These are phyloP conservation scores for Agapanthus africanus DNA, from an alignment of 106 monocot species.

Conservation along the genomic window DNA sequence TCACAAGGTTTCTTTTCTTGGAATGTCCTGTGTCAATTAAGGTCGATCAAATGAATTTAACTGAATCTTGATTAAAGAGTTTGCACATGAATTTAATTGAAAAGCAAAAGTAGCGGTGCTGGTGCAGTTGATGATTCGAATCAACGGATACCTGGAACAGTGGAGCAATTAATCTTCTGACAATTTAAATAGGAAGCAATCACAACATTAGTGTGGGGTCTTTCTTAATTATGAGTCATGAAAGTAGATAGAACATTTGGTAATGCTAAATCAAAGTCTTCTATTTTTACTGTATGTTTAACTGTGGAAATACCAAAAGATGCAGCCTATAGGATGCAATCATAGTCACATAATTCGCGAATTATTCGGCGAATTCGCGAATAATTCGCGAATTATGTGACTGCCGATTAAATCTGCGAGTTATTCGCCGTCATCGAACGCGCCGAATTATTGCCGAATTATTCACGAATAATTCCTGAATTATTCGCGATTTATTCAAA, in stretches of 20 bases:
- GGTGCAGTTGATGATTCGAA: not conserved
- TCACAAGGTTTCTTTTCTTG: too few relatives aligned
- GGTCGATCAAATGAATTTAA: too few relatives aligned
- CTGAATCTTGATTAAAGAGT: not conserved
- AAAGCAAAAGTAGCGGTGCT: not conserved
- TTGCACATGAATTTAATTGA: not conserved
- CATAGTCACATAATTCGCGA: not conserved
- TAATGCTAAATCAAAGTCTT: not conserved
- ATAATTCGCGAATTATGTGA: not conserved
- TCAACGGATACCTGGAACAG: not conserved
- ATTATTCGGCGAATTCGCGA: not conserved
- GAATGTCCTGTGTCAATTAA: too few relatives aligned
- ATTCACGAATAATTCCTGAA: too few relatives aligned
- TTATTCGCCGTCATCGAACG: too few relatives aligned
- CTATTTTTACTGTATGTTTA: too few relatives aligned
- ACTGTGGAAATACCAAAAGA: not conserved
- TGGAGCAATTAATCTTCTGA: too few relatives aligned
- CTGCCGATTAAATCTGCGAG: not conserved
- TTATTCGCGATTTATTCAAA: too few relatives aligned
- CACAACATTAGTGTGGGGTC: not conserved
- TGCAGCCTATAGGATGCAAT: not conserved
- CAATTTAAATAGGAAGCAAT: too few relatives aligned
- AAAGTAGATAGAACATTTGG: not conserved
- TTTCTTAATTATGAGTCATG: not conserved
- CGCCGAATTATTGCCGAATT: too few relatives aligned